Evolutionary conservation across 331 rosid genomes (phyloP).

Genomic region (Rosa hybrid): DNA sequence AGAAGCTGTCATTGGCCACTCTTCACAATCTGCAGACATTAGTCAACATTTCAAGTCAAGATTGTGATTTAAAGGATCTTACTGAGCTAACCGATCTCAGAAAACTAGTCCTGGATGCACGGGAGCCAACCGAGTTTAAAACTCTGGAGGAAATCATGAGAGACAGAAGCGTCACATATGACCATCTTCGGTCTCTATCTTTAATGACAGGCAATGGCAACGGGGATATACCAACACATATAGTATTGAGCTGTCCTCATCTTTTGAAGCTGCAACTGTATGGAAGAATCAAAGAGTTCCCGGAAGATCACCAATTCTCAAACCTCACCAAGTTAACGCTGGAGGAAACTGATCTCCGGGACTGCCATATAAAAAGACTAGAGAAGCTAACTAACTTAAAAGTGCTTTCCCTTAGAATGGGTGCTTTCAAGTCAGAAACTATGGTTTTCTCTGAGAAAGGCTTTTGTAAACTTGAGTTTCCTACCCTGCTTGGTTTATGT

Average conservation of each 20-base stretch:
- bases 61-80: neutral
- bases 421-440: neutral
- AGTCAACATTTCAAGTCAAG: neutral
- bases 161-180: too few species aligned
- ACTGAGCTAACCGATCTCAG: neutral
- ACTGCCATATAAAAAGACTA: neutral
- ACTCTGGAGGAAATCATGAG: too few species aligned
- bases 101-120: too few species aligned
- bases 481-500: slow-evolving; percentile 25
- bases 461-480: slow-evolving; percentile 41
- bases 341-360: neutral
- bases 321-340: neutral
- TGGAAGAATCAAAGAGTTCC: slow-evolving; percentile 15
- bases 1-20: neutral
- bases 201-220: neutral
- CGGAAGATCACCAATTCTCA: too few species aligned
- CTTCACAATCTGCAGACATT: neutral
- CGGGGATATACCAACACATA: too few species aligned
- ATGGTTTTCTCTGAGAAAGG: slow-evolving; percentile 43
- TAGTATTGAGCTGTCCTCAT: too few species aligned
- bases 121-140: too few species aligned
- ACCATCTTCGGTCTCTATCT: slow-evolving; percentile 1
- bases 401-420: neutral
- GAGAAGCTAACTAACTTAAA: slow-evolving; percentile 17
- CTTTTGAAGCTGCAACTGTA: slow-evolving; percentile 23